Evolutionary conservation across 768 basidiomycete species (phyloP).

Genomic region (Suillus subluteus): DNA sequence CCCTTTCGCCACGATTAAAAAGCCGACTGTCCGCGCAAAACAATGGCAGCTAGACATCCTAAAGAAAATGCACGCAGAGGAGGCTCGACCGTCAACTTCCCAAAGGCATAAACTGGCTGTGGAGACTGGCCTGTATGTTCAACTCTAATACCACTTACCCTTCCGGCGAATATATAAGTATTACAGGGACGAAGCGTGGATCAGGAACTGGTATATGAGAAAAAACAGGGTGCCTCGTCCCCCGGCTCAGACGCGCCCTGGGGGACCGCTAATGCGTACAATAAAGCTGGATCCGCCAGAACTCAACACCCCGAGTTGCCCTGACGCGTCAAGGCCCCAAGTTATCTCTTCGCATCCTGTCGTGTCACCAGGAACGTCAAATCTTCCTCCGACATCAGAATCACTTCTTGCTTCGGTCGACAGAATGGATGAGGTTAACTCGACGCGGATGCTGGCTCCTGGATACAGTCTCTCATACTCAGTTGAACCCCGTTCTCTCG

Average conservation of each 20-base stretch:
- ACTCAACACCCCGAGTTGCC: neutral
- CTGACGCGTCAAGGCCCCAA: neutral
- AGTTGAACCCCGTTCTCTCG: neutral
- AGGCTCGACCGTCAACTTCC: constrained; percentile 26
- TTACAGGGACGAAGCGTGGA: constrained; percentile 31
- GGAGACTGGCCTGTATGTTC: constrained; percentile 37
- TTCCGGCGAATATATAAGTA: neutral
- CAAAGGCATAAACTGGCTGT: constrained; percentile 24
- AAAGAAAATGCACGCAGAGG: constrained; percentile 26
- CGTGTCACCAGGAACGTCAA: neutral
- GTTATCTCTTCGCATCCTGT: neutral
- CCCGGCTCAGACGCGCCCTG: neutral
- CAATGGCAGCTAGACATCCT: constrained; percentile 35
- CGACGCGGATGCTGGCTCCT: neutral
- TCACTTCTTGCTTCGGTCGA: neutral
- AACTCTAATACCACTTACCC: constrained; percentile 13
- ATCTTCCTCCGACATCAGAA: neutral
- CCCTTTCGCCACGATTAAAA: constrained; percentile 12
- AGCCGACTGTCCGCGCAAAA: constrained; percentile 23
- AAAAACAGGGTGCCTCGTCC: constrained; percentile 25
- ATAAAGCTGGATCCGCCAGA: neutral
- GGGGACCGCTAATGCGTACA: neutral
- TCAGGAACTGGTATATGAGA: constrained; percentile 34
- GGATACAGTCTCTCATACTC: neutral
- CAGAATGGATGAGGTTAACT: neutral